Evolutionary conservation across 371 early-diverging fungal genomes (phyloP).

Genomic region (Saksenaea oblongispora): DNA sequence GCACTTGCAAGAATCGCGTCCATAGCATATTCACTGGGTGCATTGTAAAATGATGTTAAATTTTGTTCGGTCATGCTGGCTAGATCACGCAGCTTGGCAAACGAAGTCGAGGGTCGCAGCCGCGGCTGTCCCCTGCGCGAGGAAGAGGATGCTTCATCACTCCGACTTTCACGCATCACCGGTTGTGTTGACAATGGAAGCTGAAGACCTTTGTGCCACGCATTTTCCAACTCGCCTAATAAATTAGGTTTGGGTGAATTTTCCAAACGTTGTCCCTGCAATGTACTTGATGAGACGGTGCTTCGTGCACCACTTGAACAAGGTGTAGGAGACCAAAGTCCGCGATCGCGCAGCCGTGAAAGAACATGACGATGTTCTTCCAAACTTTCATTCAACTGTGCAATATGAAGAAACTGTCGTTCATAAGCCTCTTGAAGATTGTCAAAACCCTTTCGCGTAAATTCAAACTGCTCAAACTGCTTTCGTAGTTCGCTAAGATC

Average conservation of each 20-base stretch:
- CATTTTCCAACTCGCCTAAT: conserved; percentile 20
- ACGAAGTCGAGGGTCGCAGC: conserved; percentile 1
- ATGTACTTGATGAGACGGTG: neutral
- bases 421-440: conserved; percentile 28
- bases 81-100: conserved; percentile 8
- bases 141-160: neutral
- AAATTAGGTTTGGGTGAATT: conserved; percentile 15
- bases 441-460: conserved; percentile 21
- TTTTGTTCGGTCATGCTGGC: conserved; percentile 32
- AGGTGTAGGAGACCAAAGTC: conserved; percentile 9
- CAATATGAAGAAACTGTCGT: conserved; percentile 26
- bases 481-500: conserved; percentile 24
- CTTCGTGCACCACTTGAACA: conserved; percentile 8
- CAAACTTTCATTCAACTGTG: conserved; percentile 30
- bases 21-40: conserved; percentile 33
- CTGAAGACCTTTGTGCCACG: conserved; percentile 14
- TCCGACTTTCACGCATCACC: neutral
- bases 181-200: neutral
- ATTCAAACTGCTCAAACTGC: conserved; percentile 32
- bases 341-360: conserved; percentile 18
- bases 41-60: conserved; percentile 31
- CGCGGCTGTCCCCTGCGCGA: conserved; percentile 5
- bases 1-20: conserved; percentile 24
- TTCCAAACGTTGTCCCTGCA: conserved; percentile 1
- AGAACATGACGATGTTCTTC: conserved; percentile 37